phyloP scores from a whole-genome alignment of 306 rosid genomes.

The Erythrophleum fordii region DNA sequence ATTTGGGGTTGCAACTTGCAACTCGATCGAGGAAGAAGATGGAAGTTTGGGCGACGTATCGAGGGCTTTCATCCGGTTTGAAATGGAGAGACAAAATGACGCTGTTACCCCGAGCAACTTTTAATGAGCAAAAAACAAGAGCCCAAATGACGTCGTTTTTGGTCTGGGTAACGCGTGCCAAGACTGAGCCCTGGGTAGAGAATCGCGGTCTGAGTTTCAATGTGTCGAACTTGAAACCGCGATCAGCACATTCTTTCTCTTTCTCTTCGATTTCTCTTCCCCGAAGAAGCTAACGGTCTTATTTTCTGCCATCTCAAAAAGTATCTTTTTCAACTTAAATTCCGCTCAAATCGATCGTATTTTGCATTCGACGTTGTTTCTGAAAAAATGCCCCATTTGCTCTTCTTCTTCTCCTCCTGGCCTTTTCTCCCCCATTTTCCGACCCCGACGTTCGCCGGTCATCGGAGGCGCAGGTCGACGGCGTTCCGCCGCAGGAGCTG shows the following conservation, averaged over 20 bases:
- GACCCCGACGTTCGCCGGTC: slow-evolving; percentile 24
- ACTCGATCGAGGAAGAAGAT: too few species aligned
- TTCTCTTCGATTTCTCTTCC: slow-evolving; percentile 32
- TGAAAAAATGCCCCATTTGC: slow-evolving; percentile 45
- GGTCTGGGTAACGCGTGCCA: too few species aligned
- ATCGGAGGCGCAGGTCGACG: slow-evolving; percentile 39
- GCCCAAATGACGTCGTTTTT: too few species aligned
- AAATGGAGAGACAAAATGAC: too few species aligned
- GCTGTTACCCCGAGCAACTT: too few species aligned
- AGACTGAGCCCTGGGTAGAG: too few species aligned
- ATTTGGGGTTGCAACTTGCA: too few species aligned
- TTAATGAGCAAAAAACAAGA: too few species aligned
- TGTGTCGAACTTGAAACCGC: background rate
- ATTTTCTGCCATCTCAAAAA: slow-evolving; percentile 29
- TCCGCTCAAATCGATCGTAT: slow-evolving; percentile 24
- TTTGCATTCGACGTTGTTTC: slow-evolving; percentile 22
- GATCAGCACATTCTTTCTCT: background rate
- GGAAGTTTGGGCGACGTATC: too few species aligned
- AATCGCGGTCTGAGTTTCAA: background rate
- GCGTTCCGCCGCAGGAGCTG: slow-evolving; percentile 55
- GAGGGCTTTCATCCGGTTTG: too few species aligned
- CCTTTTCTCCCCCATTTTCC: slow-evolving; percentile 30
- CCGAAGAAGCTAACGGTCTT: slow-evolving; percentile 55
- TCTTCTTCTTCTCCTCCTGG: background rate
- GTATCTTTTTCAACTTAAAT: background rate